These are phyloP conservation scores for Ramularia collo-cygni DNA, from an alignment of 2,329 filamentous ascomycete genomes.

Conservation along the genomic window DNA sequence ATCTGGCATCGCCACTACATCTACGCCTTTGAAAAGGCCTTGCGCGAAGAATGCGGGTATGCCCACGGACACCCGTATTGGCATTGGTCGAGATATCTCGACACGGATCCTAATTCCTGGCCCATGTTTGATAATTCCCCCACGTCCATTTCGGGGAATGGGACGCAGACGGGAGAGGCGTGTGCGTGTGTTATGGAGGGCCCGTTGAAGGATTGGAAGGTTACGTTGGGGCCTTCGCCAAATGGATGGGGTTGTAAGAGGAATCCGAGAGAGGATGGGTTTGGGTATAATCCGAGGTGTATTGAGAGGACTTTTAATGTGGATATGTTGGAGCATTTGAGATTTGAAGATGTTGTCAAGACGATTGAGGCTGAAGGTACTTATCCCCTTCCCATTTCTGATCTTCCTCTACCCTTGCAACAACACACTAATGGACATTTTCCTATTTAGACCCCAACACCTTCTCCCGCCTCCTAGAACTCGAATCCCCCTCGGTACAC, in stretches of 20 bases:
- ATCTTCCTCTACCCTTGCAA: too few species aligned
- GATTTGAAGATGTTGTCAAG: conserved; percentile 12
- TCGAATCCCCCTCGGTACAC: conserved; percentile 5
- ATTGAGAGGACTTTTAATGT: conserved; percentile 10
- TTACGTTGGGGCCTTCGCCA: conserved; percentile 16
- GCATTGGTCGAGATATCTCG: conserved; percentile 45
- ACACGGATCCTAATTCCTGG: conserved; percentile 33
- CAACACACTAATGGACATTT: too few species aligned
- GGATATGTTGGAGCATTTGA: conserved; percentile 3
- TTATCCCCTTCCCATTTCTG: conserved; percentile 17
- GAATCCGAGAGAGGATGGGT: conserved; percentile 12
- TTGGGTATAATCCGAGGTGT: conserved; percentile 13
- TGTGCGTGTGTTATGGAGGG: conserved; percentile 45
- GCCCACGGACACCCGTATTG: conserved; percentile 37
- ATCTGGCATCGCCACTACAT: conserved; percentile 12
- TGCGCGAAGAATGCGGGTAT: conserved; percentile 23
- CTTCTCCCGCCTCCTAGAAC: conserved; percentile 9
- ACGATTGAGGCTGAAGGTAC: conserved; percentile 5
- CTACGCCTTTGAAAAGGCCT: conserved; percentile 28
- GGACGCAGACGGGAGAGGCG: conserved; percentile 22
- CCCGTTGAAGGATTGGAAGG: conserved; percentile 40
- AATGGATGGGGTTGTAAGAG: conserved; percentile 12
- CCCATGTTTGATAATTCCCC: conserved; percentile 47
- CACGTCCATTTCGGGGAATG: conserved; percentile 30
- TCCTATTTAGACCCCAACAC: conserved; percentile 23